Conservation (phyloP, 768 basidiomycete genomes). For the Mycena latifolia region DNA sequence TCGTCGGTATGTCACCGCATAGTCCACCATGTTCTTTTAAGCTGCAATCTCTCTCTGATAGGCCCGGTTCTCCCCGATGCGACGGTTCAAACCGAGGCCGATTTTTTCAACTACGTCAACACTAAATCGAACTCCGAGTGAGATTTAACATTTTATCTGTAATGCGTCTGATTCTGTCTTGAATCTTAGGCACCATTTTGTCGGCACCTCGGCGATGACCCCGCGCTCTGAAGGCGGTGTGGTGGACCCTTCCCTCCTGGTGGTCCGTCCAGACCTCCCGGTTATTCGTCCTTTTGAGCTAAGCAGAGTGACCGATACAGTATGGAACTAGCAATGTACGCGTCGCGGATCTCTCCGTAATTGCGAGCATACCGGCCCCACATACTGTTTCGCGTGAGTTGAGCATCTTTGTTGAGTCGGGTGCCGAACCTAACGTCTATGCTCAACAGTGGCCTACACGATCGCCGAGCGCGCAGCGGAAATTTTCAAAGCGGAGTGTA, state of each 20-base stretch:
- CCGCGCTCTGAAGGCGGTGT: conserved; percentile 27
- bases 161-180: background rate
- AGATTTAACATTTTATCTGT: background rate
- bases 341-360: conserved; percentile 53
- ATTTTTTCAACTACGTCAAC: conserved; percentile 28
- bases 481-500: conserved; percentile 25
- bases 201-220: conserved; percentile 27
- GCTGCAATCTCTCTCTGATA: too few species aligned
- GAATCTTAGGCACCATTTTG: conserved; percentile 26
- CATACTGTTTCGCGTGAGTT: conserved; percentile 39
- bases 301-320: background rate
- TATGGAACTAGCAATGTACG: conserved; percentile 57
- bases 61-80: conserved; percentile 21
- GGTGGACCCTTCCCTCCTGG: conserved; percentile 28
- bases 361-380: conserved; percentile 46
- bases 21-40: too few species aligned
- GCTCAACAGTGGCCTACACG: conserved; percentile 22
- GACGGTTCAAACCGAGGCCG: conserved; percentile 26
- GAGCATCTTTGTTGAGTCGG: background rate
- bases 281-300: background rate
- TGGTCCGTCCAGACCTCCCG: conserved; percentile 8
- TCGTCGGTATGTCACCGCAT: conserved; percentile 16
- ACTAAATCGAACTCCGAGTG: conserved; percentile 25
- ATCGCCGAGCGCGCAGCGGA: conserved; percentile 28
- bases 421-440: background rate